These are phyloP conservation scores for Aspergillus pseudoglaucus DNA, from an alignment of 2,329 filamentous ascomycete species.

Conservation along the genomic window DNA sequence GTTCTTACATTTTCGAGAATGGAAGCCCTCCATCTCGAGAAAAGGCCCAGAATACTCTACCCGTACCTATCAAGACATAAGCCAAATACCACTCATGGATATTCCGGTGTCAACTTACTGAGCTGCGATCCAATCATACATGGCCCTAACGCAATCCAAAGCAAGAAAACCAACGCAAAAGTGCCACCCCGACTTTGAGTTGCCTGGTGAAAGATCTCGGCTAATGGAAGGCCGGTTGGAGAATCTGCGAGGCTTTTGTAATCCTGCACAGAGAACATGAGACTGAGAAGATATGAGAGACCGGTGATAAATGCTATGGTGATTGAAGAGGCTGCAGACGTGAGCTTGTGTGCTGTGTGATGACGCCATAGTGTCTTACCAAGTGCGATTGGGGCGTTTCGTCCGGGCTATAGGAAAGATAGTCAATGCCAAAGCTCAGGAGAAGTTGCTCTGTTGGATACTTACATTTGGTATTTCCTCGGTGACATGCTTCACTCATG, in stretches of 20 bases:
- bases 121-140: slow-evolving; percentile 30
- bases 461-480: slow-evolving; percentile 48
- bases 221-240: slow-evolving; percentile 52
- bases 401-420: slow-evolving; percentile 16
- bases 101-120: slow-evolving; percentile 28
- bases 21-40: slow-evolving; percentile 46
- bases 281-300: slow-evolving; percentile 44
- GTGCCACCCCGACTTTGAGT: slow-evolving; percentile 47
- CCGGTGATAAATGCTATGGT: slow-evolving; percentile 47
- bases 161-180: slow-evolving; percentile 43
- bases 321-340: slow-evolving; percentile 39
- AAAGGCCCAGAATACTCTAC: slow-evolving; percentile 55
- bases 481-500: slow-evolving; percentile 37
- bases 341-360: neutral
- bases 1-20: slow-evolving; percentile 20
- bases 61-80: slow-evolving; percentile 35
- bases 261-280: slow-evolving; percentile 49
- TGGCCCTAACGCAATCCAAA: slow-evolving; percentile 28
- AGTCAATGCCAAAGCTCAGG: neutral
- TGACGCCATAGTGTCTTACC: slow-evolving; percentile 11
- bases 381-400: slow-evolving; percentile 26
- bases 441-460: slow-evolving; percentile 1
- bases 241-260: slow-evolving; percentile 37
- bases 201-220: slow-evolving; percentile 57
- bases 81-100: slow-evolving; percentile 8